Percentiles rank a stretch among this genome's conserved stretches.
Evolutionary conservation across 345 rosid species (phyloP).

Genomic region (Salix viminalis): DNA sequence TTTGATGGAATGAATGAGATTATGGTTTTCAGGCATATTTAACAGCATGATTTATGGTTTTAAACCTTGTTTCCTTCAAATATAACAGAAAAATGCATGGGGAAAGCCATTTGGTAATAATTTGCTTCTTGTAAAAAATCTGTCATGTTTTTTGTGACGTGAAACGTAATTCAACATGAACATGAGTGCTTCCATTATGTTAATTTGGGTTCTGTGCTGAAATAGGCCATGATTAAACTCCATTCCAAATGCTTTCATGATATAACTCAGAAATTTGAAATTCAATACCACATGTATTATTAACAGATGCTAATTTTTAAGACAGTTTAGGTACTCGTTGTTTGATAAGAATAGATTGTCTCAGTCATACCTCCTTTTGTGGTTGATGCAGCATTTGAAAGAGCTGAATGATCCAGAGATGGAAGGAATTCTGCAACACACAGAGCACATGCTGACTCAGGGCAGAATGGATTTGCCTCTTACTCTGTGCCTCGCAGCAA

Average conservation of each 20-base stretch:
- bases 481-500: conserved; percentile 71
- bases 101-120: background rate
- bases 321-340: background rate
- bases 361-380: background rate
- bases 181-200: background rate
- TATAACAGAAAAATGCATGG: background rate
- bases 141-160: background rate
- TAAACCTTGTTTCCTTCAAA: background rate
- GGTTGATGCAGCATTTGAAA: conserved; percentile 61
- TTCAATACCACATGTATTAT: background rate
- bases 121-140: background rate
- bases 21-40: background rate
- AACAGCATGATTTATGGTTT: too few relatives aligned
- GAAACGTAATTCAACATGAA: background rate
- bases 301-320: background rate
- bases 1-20: background rate
- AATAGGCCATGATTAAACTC: background rate
- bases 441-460: conserved; percentile 67
- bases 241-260: background rate
- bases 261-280: background rate
- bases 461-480: conserved; percentile 85
- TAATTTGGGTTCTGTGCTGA: background rate
- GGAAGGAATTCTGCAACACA: conserved; percentile 53
- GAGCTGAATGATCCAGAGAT: conserved; percentile 53
- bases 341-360: background rate